Evolutionary conservation across 371 early-diverging fungal species (phyloP).

Genomic region (Entomophthora muscae): DNA sequence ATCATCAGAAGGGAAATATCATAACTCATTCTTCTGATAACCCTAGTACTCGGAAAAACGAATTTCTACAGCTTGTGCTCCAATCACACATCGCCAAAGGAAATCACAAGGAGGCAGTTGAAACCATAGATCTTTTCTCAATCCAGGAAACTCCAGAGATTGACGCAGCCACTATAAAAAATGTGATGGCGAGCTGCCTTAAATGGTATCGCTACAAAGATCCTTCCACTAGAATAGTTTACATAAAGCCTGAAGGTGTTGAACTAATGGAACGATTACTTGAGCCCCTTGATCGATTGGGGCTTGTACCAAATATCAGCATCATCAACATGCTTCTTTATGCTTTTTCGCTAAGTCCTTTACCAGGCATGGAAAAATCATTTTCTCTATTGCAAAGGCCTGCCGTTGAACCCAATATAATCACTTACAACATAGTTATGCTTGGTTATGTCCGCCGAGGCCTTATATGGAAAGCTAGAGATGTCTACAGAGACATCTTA

Average conservation of each 20-base stretch:
- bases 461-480: not conserved
- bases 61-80: not conserved
- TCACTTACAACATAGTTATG: not conserved
- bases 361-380: not conserved
- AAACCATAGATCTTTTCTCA: not conserved
- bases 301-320: not conserved
- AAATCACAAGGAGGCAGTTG: not conserved
- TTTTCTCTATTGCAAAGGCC: not conserved
- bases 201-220: not conserved
- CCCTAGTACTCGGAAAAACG: not conserved
- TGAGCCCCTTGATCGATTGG: not conserved
- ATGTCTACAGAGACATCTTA: not conserved
- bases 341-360: not conserved
- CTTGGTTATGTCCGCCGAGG: not conserved
- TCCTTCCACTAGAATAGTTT: not conserved
- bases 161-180: not conserved
- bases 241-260: not conserved
- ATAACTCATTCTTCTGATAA: not conserved
- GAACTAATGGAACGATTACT: not conserved
- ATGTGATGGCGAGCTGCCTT: not conserved
- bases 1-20: not conserved
- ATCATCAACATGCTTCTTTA: not conserved
- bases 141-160: not conserved
- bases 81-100: not conserved
- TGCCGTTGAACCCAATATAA: not conserved